These are phyloP conservation scores for Cerrena zonata DNA, from an alignment of 1,284 basidiomycete genomes.

Conservation along the genomic window DNA sequence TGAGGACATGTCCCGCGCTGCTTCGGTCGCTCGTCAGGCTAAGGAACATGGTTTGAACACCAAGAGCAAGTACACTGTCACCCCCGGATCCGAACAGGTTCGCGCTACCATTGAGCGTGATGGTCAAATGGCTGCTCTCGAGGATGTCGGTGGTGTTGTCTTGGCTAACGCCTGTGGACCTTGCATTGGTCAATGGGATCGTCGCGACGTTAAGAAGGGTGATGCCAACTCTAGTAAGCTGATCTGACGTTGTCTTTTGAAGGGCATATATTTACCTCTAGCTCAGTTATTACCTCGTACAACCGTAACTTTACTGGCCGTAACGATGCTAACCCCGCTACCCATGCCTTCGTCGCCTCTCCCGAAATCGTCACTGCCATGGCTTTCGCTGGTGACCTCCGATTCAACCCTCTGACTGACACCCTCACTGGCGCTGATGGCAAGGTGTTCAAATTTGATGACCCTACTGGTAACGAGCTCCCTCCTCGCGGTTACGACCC, in stretches of 20 bases:
- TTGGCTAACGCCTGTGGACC: slow-evolving; percentile 98
- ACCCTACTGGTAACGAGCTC: slow-evolving; percentile 86
- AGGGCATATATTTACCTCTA: slow-evolving; percentile 4
- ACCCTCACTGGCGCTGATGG: slow-evolving; percentile 84
- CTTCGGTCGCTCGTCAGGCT: slow-evolving; percentile 89
- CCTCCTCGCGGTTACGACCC: slow-evolving; percentile 94
- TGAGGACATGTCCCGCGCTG: slow-evolving; percentile 98
- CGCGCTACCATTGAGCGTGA: slow-evolving; percentile 96
- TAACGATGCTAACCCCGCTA: slow-evolving; percentile 98
- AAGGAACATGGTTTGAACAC: slow-evolving; percentile 78
- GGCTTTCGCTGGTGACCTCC: slow-evolving; percentile 88
- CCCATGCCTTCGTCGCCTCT: slow-evolving; percentile 97
- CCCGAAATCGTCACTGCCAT: slow-evolving; percentile 98
- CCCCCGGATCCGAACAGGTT: slow-evolving; percentile 96
- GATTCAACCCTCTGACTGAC: slow-evolving; percentile 97
- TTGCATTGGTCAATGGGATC: slow-evolving; percentile 99
- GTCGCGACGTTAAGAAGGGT: slow-evolving; percentile 94
- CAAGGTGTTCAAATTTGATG: slow-evolving; percentile 95
- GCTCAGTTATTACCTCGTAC: slow-evolving; percentile 91
- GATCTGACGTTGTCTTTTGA: slow-evolving; percentile 5
- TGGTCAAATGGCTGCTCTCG: slow-evolving; percentile 85
- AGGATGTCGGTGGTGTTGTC: slow-evolving; percentile 85
- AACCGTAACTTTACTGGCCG: slow-evolving; percentile 99
- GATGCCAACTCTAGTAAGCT: slow-evolving; percentile 82
- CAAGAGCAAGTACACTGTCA: slow-evolving; percentile 95